Evolutionary conservation across 768 basidiomycete genomes (phyloP).

Genomic region (Nidularia pulvinata): DNA sequence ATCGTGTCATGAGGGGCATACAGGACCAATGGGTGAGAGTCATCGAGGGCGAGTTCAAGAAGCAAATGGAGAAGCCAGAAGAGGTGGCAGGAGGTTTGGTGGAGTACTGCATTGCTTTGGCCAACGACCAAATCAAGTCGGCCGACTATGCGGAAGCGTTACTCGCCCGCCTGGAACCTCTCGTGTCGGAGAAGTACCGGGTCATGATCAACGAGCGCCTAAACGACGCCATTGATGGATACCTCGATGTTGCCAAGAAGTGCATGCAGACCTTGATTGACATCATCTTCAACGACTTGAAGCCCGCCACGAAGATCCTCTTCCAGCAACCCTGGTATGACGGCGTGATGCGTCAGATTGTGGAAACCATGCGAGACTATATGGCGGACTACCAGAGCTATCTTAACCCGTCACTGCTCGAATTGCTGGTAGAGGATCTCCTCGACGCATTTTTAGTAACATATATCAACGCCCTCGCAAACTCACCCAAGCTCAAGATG

Average conservation of each 20-base stretch:
- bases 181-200: conserved; percentile 93
- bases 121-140: conserved; percentile 96
- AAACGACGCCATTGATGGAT: conserved; percentile 98
- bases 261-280: conserved; percentile 95
- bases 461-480: conserved; percentile 87
- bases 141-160: conserved; percentile 93
- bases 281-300: conserved; percentile 94
- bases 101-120: conserved; percentile 95
- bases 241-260: conserved; percentile 97
- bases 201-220: conserved; percentile 79
- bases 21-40: conserved; percentile 89
- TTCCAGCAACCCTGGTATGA: conserved; percentile 93
- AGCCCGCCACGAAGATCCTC: conserved; percentile 80
- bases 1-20: conserved; percentile 85
- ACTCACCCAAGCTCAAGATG: conserved; percentile 84
- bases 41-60: conserved; percentile 85
- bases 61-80: conserved; percentile 85
- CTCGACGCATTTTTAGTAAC: conserved; percentile 87
- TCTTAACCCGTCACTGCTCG: conserved; percentile 88
- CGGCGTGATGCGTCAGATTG: conserved; percentile 81
- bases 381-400: conserved; percentile 93
- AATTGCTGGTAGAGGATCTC: conserved; percentile 90
- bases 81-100: conserved; percentile 87
- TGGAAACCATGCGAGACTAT: conserved; percentile 97
- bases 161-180: conserved; percentile 81